Conservation (phyloP, 768 basidiomycete species). For the Lenzites betulinus region DNA sequence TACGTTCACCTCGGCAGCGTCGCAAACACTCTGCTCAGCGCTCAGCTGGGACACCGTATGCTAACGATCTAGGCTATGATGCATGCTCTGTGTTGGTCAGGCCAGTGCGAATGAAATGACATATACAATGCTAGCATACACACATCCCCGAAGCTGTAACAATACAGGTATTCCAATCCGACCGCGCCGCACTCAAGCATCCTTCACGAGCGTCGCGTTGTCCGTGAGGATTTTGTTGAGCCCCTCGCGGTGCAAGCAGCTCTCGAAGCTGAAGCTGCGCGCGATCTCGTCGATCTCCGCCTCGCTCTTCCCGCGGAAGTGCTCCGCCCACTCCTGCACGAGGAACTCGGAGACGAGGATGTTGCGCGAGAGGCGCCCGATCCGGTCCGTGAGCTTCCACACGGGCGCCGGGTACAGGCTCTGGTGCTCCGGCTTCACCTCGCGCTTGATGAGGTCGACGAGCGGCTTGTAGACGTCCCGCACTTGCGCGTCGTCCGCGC, state of each 20-base stretch:
- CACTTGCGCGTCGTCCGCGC: conserved; percentile 62
- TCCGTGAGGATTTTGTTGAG: conserved; percentile 42
- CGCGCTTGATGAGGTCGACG: conserved; percentile 57
- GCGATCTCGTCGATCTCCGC: conserved; percentile 72
- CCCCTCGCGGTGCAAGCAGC: conserved; percentile 68
- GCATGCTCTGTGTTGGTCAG: too few relatives aligned
- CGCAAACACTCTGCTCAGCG: too few relatives aligned
- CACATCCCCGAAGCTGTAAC: not conserved
- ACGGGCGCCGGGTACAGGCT: conserved; percentile 63
- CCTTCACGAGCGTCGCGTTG: conserved; percentile 27
- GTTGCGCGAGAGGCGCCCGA: conserved; percentile 61
- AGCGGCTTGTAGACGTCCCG: conserved; percentile 65
- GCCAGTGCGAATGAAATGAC: not conserved
- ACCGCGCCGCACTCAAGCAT: not conserved
- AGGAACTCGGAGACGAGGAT: conserved; percentile 73
- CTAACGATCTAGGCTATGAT: too few relatives aligned
- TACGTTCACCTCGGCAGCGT: too few relatives aligned
- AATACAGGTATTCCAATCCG: not conserved
- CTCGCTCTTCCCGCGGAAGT: conserved; percentile 59
- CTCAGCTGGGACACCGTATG: too few relatives aligned
- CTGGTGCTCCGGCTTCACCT: conserved; percentile 52
- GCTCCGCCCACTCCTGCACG: conserved; percentile 72
- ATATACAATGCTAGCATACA: not conserved
- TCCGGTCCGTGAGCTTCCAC: conserved; percentile 59
- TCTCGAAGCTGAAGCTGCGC: conserved; percentile 70